Conservation (phyloP, 352 stramenopile genomes). For the Thalassiosira hispida region DNA sequence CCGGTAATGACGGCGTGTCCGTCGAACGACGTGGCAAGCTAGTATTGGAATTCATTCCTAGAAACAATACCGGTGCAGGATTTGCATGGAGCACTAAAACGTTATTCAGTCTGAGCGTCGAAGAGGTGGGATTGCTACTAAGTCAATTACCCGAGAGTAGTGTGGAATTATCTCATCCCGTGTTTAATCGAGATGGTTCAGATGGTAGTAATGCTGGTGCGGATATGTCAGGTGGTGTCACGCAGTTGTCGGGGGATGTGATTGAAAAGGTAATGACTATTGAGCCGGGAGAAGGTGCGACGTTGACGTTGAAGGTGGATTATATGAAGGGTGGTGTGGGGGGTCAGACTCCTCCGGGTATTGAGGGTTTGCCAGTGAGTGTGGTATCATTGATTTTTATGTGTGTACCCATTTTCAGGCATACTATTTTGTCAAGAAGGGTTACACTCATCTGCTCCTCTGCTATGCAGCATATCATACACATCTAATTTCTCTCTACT, state of each 20-base stretch:
- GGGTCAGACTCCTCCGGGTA: conserved; percentile 40
- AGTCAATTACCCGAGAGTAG: conserved; percentile 46
- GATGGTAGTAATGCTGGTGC: background rate
- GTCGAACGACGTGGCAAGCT: conserved; percentile 49
- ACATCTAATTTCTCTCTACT: conserved; percentile 1
- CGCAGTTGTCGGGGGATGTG: conserved; percentile 23
- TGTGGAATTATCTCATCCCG: conserved; percentile 48
- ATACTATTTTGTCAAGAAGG: background rate
- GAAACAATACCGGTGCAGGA: conserved; percentile 26
- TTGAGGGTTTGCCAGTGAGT: conserved; percentile 28
- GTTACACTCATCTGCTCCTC: background rate
- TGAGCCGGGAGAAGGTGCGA: conserved; percentile 45
- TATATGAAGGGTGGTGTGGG: conserved; percentile 53
- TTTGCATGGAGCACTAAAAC: conserved; percentile 37
- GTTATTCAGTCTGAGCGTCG: conserved; percentile 44
- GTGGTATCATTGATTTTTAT: background rate
- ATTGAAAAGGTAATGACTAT: conserved; percentile 65
- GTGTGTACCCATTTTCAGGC: background rate
- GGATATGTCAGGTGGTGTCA: conserved; percentile 3
- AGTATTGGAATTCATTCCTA: conserved; percentile 59
- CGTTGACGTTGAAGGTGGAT: conserved; percentile 54
- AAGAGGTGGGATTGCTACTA: conserved; percentile 59
- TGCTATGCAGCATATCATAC: background rate
- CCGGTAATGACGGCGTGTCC: conserved; percentile 28
- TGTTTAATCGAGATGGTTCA: background rate